A percentile compares a stretch with the other conserved stretches of the same genome.
Conservation (phyloP, 1,284 basidiomycete species). For the Butyriboletus regius region DNA sequence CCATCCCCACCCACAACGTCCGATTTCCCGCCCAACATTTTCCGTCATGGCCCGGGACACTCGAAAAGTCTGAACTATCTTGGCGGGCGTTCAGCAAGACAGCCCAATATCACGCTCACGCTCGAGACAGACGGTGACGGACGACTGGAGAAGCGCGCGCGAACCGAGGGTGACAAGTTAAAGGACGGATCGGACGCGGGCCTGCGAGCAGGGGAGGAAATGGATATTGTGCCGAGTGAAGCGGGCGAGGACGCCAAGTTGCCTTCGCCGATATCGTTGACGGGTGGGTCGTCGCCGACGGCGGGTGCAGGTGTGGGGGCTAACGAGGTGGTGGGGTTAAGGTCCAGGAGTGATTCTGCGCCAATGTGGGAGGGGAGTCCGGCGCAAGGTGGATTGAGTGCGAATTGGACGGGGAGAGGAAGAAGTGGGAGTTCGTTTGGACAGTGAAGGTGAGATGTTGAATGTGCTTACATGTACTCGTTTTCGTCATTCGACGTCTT, state of each 20-base stretch:
- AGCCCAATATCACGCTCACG: conserved; percentile 28
- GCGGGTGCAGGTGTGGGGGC: background rate
- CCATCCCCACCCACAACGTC: conserved; percentile 57
- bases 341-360: conserved; percentile 47
- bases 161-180: conserved; percentile 32
- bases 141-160: conserved; percentile 41
- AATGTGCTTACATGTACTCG: background rate
- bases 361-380: conserved; percentile 36
- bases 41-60: conserved; percentile 9
- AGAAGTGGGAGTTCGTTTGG: conserved; percentile 36
- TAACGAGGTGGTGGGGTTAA: conserved; percentile 13
- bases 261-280: conserved; percentile 18
- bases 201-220: conserved; percentile 29
- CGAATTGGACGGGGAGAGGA: conserved; percentile 35
- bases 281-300: conserved; percentile 14
- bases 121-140: conserved; percentile 20
- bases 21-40: conserved; percentile 43
- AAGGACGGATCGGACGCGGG: conserved; percentile 5
- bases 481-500: conserved; percentile 23
- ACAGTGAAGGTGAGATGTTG: conserved; percentile 16
- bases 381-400: conserved; percentile 19
- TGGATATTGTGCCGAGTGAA: conserved; percentile 27
- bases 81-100: conserved; percentile 8
- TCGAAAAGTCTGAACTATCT: conserved; percentile 9
- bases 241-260: conserved; percentile 20